Evolutionary conservation across 1,284 basidiomycete genomes (phyloP).

Genomic region (Ustilago curta): DNA sequence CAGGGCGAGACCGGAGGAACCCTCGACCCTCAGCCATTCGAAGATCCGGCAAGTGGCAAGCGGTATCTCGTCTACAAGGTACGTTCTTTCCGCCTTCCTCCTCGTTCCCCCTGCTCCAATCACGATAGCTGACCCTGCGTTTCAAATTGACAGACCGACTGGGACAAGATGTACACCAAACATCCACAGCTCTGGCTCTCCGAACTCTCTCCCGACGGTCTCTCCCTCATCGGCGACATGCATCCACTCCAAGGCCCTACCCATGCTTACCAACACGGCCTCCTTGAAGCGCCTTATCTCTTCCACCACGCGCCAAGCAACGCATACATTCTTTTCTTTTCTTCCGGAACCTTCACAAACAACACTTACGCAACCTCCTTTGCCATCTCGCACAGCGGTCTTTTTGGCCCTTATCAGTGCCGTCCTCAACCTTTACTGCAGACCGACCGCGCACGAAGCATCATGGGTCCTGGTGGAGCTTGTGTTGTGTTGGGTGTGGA

Average conservation of each 20-base stretch:
- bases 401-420: conserved; percentile 53
- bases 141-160: conserved; percentile 10
- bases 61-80: conserved; percentile 56
- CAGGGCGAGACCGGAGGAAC: conserved; percentile 52
- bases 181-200: conserved; percentile 58
- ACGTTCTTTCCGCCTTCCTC: too few species aligned
- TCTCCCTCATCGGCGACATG: conserved; percentile 49
- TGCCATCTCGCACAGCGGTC: conserved; percentile 48
- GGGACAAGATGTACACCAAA: conserved; percentile 54
- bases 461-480: conserved; percentile 56
- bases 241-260: conserved; percentile 46
- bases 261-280: conserved; percentile 41
- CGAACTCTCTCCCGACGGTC: conserved; percentile 54
- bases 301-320: conserved; percentile 40
- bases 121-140: too few species aligned
- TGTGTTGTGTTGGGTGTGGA: conserved; percentile 51
- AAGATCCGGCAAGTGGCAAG: conserved; percentile 46
- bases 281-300: conserved; percentile 60
- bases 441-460: conserved; percentile 41
- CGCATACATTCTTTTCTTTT: conserved; percentile 61
- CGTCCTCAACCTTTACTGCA: conserved; percentile 37
- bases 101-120: too few species aligned
- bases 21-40: conserved; percentile 59
- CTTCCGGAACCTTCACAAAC: conserved; percentile 54
- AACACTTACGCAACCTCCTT: conserved; percentile 54